Evolutionary conservation across 257 asterid genomes (phyloP).

Genomic region (Salvia rosmarinus): DNA sequence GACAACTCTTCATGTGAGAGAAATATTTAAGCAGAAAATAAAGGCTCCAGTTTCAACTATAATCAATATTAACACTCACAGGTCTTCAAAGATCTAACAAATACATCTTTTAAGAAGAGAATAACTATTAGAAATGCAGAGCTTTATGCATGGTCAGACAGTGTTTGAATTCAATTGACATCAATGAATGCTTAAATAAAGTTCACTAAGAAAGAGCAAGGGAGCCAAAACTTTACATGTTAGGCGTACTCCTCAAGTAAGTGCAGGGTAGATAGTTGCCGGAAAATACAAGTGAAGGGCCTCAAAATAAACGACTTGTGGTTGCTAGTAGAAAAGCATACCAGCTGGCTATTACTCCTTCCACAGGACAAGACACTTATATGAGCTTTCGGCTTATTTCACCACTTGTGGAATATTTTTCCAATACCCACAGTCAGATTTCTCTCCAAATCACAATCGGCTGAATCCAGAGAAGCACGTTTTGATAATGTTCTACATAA

Average conservation of each 20-base stretch:
- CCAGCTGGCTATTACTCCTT: conserved; percentile 51
- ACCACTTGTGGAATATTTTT: conserved; percentile 28
- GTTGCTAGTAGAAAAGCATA: conserved; percentile 28
- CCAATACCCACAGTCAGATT: conserved; percentile 33
- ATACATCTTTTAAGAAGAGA: background rate
- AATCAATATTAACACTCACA: conserved; percentile 4
- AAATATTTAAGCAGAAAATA: background rate
- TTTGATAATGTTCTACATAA: conserved; percentile 33
- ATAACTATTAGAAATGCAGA: conserved; percentile 8
- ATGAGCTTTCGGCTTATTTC: conserved; percentile 36
- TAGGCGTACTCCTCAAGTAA: conserved; percentile 14
- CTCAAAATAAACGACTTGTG: background rate
- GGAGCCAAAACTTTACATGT: background rate
- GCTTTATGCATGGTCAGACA: conserved; percentile 14
- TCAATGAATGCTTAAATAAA: background rate
- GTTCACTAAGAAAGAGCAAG: background rate
- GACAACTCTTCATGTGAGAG: background rate
- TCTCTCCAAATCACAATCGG: conserved; percentile 36
- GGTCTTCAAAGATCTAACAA: background rate
- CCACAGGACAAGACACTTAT: conserved; percentile 37
- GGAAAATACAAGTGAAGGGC: background rate
- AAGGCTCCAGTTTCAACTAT: background rate
- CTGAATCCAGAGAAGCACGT: conserved; percentile 40
- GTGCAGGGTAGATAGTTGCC: background rate
- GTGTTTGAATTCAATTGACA: conserved; percentile 3